A percentile compares a stretch with the other conserved stretches of the same genome.
phyloP scores from a whole-genome alignment of 495 filamentous ascomycete genomes.

The Parachaetomium inaequale region DNA sequence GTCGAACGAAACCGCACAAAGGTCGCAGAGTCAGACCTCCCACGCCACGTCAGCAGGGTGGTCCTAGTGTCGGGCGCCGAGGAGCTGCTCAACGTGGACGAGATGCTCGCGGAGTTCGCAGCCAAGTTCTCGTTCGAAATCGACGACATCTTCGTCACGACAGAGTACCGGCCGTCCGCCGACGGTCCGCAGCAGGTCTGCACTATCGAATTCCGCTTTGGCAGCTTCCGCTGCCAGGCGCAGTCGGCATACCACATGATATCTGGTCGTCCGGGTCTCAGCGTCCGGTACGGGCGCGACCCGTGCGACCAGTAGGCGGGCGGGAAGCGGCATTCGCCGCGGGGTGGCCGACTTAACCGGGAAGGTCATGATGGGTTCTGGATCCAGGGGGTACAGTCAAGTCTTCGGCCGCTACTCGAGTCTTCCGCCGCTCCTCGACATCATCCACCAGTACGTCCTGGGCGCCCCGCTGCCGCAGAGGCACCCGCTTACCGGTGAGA shows the following conservation, averaged over 20 bases:
- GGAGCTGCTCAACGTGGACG: not conserved
- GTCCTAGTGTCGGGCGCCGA: not conserved
- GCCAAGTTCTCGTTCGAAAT: not conserved
- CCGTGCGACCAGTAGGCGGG: not conserved
- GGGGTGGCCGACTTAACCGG: no score
- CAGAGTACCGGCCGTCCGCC: not conserved
- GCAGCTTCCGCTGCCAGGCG: not conserved
- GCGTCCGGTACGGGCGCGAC: not conserved
- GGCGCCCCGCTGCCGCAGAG: no score
- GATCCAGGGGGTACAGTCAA: no score
- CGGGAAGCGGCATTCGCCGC: not conserved
- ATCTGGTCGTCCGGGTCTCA: not conserved
- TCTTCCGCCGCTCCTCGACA: no score
- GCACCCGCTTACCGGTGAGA: no score
- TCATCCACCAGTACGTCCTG: no score
- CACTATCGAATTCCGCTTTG: not conserved
- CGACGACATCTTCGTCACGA: not conserved
- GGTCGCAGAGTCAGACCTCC: not conserved
- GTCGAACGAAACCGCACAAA: not conserved
- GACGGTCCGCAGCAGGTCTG: not conserved
- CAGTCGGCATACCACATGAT: not conserved
- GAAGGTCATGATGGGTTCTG: not conserved
- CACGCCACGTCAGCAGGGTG: not conserved
- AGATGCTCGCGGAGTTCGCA: not conserved
- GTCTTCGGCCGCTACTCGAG: no score